These are phyloP conservation scores for Talaromyces pinophilus DNA, from an alignment of 2,329 filamentous ascomycete genomes.

Conservation along the genomic window DNA sequence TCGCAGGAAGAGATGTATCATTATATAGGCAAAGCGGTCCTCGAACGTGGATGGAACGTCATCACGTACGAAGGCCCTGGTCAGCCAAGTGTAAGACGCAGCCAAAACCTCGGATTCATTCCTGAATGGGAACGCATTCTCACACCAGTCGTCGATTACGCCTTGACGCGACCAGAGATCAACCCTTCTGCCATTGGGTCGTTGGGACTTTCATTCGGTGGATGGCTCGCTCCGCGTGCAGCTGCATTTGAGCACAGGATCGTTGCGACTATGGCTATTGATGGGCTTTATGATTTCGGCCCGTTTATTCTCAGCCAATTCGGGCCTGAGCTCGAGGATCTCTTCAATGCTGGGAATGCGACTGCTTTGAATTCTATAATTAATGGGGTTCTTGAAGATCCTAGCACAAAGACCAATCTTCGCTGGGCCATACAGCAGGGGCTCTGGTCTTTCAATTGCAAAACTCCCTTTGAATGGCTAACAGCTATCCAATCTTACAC, in stretches of 20 bases:
- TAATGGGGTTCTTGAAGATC: slow-evolving; percentile 6
- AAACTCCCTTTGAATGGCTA: slow-evolving; percentile 34
- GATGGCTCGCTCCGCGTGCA: slow-evolving; percentile 50
- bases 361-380: slow-evolving; percentile 24
- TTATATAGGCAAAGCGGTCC: slow-evolving; percentile 34
- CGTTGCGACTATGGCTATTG: slow-evolving; percentile 42
- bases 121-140: slow-evolving; percentile 45
- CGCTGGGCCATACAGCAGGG: slow-evolving; percentile 41
- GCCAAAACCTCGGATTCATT: slow-evolving; percentile 34
- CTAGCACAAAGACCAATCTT: slow-evolving; percentile 24
- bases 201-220: slow-evolving; percentile 47
- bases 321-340: not conserved
- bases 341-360: slow-evolving; percentile 20
- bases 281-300: slow-evolving; percentile 41
- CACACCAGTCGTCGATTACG: slow-evolving; percentile 36
- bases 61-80: slow-evolving; percentile 52
- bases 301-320: not conserved
- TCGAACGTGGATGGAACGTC: slow-evolving; percentile 45
- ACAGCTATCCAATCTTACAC: slow-evolving; percentile 25
- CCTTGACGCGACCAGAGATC: slow-evolving; percentile 26
- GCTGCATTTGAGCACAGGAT: slow-evolving; percentile 45
- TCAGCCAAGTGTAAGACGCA: slow-evolving; percentile 44
- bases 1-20: slow-evolving; percentile 47
- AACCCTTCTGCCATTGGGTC: slow-evolving; percentile 44
- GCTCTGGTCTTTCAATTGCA: slow-evolving; percentile 37